Percentiles rank a stretch among this genome's conserved stretches.
phyloP scores from a whole-genome alignment of 192 early-diverging fungal genomes.

The Rhizophlyctis rosea region DNA sequence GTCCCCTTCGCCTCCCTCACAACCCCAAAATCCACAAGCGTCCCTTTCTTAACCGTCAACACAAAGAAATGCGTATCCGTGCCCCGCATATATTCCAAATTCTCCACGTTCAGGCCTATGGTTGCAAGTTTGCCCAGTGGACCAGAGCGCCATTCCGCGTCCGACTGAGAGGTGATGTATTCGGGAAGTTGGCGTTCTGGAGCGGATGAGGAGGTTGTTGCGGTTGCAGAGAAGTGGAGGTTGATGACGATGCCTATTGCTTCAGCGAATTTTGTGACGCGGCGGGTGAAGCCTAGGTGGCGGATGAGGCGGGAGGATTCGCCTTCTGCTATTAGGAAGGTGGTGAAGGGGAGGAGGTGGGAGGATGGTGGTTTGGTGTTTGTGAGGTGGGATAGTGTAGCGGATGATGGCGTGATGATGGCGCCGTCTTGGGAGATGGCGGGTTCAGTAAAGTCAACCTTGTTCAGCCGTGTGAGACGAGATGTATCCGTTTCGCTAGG shows the following conservation, averaged over 20 bases:
- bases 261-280: slow-evolving; percentile 31
- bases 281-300: slow-evolving; percentile 40
- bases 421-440: slow-evolving; percentile 32
- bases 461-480: too few relatives aligned
- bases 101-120: slow-evolving; percentile 36
- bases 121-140: slow-evolving; percentile 31
- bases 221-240: slow-evolving; percentile 35
- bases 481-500: slow-evolving; percentile 27
- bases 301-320: slow-evolving; percentile 38
- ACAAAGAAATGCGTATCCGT: slow-evolving; percentile 39
- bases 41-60: slow-evolving; percentile 23
- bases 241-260: slow-evolving; percentile 49
- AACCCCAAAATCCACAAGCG: slow-evolving; percentile 23
- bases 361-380: slow-evolving; percentile 5
- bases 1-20: slow-evolving; percentile 17
- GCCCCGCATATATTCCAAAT: slow-evolving; percentile 43
- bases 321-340: slow-evolving; percentile 42
- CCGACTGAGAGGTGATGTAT: slow-evolving; percentile 21
- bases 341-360: slow-evolving; percentile 34
- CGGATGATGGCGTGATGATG: slow-evolving; percentile 19
- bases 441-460: slow-evolving; percentile 36
- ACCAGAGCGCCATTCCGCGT: slow-evolving; percentile 32
- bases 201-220: not conserved
- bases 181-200: slow-evolving; percentile 34
- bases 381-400: too few relatives aligned